Evolutionary conservation across 371 early-diverging fungal genomes (phyloP), one percentile per base, ranked within the genome.

Genomic region (Mucor lusitanicus): DNA sequence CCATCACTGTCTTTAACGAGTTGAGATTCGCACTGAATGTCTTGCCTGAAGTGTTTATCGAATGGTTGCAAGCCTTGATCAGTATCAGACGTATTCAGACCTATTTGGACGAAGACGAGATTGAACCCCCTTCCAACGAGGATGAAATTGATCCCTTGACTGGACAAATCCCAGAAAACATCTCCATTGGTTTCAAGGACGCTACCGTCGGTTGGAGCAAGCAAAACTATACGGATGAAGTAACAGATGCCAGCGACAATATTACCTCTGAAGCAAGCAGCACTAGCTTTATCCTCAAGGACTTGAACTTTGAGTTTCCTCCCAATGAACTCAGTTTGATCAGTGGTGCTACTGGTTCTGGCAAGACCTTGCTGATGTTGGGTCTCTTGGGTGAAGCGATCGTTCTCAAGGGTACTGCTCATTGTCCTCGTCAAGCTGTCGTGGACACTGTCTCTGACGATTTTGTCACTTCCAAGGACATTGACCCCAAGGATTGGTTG

Each of bases 41-140:
- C 8, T 64, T 87, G 5, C 89, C 89, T 1, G 80, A 83, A 37
- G 72, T 77, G 3, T 73, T 87, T 46, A 73, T 81, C 56, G 70
- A 73, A 4, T 17, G 40, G 37, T 15, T 67, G 0, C 77, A 77
- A 61, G 67, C 66, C 11, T 58, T 68, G 25, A 70, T 77, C 25
- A 84, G 84, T 79, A 68, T 72, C 27, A 74, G 66, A 27, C 87
- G 96, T 35, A 87, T 95, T 48, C 77, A 87, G 67, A 76, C 68
- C 19, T 87, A 91, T 32, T 77, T 95, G 65, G 74, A 85, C n/a
- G 91, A 94, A 63, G 81, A 85, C 5, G 96, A 95, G 61, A 76
- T 96, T 9, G 78, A 71, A 25, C 78, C 25, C 21, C 87, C 90
- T 39, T 78, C 93, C 55, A 69, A 78, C 12, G 91, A 94, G 53